Conservation (phyloP, 768 basidiomycete species). For the Sarcodon sp. region DNA sequence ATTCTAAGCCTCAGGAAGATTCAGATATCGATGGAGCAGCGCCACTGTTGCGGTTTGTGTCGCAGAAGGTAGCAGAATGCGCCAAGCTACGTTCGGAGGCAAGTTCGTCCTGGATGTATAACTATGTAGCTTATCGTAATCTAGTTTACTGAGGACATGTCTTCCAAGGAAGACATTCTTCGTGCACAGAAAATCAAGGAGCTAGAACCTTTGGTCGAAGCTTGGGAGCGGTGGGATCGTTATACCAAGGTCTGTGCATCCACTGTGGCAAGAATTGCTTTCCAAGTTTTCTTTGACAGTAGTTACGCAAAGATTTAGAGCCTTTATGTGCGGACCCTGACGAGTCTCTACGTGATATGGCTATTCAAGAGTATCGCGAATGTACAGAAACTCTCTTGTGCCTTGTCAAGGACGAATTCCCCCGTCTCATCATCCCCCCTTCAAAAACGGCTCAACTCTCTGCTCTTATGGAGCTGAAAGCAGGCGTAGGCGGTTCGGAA, state of each 20-base stretch:
- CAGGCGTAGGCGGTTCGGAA: conserved; percentile 89
- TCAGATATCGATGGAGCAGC: not conserved
- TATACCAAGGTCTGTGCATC: conserved; percentile 38
- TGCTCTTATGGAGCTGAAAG: conserved; percentile 82
- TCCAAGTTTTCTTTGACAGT: conserved; percentile 15
- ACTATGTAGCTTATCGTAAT: not conserved
- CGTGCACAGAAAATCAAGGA: conserved; percentile 55
- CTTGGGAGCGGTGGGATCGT: conserved; percentile 56
- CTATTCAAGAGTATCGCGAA: conserved; percentile 45
- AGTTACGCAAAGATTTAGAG: conserved; percentile 56
- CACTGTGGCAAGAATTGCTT: not conserved
- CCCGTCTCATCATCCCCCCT: conserved; percentile 59
- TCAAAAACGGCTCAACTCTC: conserved; percentile 55
- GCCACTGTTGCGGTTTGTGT: not conserved
- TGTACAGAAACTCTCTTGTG: conserved; percentile 23
- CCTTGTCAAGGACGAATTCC: conserved; percentile 34
- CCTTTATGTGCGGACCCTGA: conserved; percentile 63
- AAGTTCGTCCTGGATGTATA: not conserved
- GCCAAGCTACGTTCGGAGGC: not conserved
- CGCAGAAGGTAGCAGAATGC: not conserved
- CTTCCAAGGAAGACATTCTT: conserved; percentile 42
- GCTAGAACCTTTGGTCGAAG: conserved; percentile 48
- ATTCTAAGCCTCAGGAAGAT: too few species aligned
- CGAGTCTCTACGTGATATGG: conserved; percentile 60
- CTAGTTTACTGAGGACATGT: conserved; percentile 41